Base-by-base conservation (phyloP, 495 filamentous ascomycete species). In the Viridothelium virens region DNA sequence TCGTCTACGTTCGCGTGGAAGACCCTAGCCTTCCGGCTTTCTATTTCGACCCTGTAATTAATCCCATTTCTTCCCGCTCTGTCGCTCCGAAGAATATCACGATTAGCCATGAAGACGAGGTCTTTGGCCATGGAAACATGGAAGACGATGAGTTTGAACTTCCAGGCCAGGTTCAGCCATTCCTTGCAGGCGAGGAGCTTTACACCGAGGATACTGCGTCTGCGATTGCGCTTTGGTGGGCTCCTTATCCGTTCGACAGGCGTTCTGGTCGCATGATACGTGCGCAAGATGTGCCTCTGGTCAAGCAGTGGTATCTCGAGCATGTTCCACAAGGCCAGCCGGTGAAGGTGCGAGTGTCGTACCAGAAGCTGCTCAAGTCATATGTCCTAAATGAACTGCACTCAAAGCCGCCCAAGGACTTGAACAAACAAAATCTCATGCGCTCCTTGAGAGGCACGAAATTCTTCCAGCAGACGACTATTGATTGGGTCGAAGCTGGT, bases 401-500 rank as follows among this genome's bases (percentile, higher is more conserved):
- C 74, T 94, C 93, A 78, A 93, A 89, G 73, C 88, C 88, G 67
- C 91, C 91, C 10, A 97, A 99, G 80, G 90, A 92, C 5, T 88
- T 96, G 69, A 96, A 91, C 77, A 96, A 93, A 74, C 95, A 99
- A 77, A 90, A 91, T 74, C 78, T 99, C 61, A 83, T 97, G 75
- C 88, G 85, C 71, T 93, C 90, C 0, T 74, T 99, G 70, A 96
- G 96, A 74, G 86, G 89, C 61, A 99, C 95, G 36, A 99, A 97
- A 74, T 99, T 97, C 79, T 99, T 99, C 83, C 95, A 99, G 80
- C 93, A 97, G 72, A 99, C 95, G 0, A 96, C 91, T 0, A 96
- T 97, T 68, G 95, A 99, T 76, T 99, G 95, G 95, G 94, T 99
- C 38, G 95, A 99, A 78, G 95, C 95, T 68, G 95, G 95, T 76